Conservation (phyloP, 352 stramenopile species). For the Thalassiosira oceanica region DNA sequence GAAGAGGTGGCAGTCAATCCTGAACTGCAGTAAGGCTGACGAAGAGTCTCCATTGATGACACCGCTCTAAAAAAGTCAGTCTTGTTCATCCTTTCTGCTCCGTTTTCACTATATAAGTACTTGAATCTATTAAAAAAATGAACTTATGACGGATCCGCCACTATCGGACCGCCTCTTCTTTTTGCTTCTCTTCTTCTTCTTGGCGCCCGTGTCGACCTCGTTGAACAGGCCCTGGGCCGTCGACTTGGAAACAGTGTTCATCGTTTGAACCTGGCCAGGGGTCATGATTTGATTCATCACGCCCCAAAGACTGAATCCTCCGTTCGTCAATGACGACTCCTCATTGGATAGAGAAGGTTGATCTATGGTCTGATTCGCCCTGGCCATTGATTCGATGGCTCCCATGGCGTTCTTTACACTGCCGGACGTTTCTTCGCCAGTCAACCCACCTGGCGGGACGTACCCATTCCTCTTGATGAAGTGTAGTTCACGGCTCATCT, state of each 20-base stretch:
- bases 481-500: slow-evolving; percentile 59
- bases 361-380: slow-evolving; percentile 46
- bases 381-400: slow-evolving; percentile 42
- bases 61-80: no score
- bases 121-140: slow-evolving; percentile 50
- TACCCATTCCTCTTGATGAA: slow-evolving; percentile 53
- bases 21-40: no score
- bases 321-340: no score
- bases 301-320: slow-evolving; percentile 44
- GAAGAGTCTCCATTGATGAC: no score
- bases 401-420: slow-evolving; percentile 43
- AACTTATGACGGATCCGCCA: slow-evolving; percentile 39
- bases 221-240: no score
- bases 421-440: slow-evolving; percentile 24
- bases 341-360: slow-evolving; percentile 18
- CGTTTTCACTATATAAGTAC: no score
- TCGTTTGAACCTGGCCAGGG: slow-evolving; percentile 6
- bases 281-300: slow-evolving; percentile 31
- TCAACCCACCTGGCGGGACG: slow-evolving; percentile 42
- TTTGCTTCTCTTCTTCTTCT: slow-evolving; percentile 27
- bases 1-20: no score
- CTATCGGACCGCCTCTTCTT: slow-evolving; percentile 18
- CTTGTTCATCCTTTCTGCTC: no score
- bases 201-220: not conserved
- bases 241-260: no score